These are phyloP conservation scores for Flaveria ramosissima DNA, from an alignment of 129 eudicot genomes.

Conservation along the genomic window DNA sequence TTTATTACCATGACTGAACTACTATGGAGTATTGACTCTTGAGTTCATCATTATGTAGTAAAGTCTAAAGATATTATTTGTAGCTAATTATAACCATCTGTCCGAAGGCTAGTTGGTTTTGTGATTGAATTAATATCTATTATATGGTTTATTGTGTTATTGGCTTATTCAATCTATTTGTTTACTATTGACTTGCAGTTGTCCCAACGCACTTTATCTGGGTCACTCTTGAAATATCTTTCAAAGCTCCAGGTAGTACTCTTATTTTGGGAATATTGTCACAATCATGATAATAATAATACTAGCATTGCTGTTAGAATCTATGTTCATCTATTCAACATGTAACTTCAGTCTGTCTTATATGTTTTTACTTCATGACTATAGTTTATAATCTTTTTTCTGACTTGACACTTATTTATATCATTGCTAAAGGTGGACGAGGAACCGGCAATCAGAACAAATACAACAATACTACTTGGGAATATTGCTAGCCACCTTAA, in stretches of 20 bases:
- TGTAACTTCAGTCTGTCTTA: neutral
- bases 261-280: neutral
- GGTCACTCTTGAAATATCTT: slow-evolving; percentile 86
- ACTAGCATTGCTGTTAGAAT: slow-evolving; percentile 20
- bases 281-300: slow-evolving; percentile 5
- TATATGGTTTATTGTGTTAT: neutral
- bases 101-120: neutral
- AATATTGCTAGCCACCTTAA: slow-evolving; percentile 92
- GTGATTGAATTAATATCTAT: neutral
- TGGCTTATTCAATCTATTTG: slow-evolving; percentile 10
- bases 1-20: neutral
- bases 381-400: neutral
- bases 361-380: neutral
- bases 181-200: slow-evolving; percentile 56
- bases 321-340: slow-evolving; percentile 11
- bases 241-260: slow-evolving; percentile 88
- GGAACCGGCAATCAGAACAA: slow-evolving; percentile 96
- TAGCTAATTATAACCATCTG: neutral
- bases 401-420: neutral
- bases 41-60: neutral
- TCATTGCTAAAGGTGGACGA: slow-evolving; percentile 71
- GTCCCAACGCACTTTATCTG: slow-evolving; percentile 91
- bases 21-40: neutral
- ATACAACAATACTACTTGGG: slow-evolving; percentile 95
- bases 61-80: slow-evolving; percentile 1